Evolutionary conservation across 1,139 yeast genomes (phyloP).

Genomic region (Blastobotrys buckinghamii): DNA sequence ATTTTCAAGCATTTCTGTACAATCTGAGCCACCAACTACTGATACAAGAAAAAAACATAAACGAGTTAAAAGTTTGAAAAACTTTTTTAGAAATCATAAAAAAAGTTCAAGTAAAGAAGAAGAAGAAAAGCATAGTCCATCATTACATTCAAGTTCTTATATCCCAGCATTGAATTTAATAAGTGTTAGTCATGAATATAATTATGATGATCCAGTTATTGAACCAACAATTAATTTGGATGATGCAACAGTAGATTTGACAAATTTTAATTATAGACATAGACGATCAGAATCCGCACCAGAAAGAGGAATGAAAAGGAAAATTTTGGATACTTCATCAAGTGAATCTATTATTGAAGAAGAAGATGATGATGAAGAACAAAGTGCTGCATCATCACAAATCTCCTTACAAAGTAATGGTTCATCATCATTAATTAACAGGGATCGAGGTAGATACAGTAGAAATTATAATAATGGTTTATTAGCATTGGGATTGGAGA

Average conservation of each 20-base stretch:
- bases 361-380: slow-evolving; percentile 17
- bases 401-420: slow-evolving; percentile 16
- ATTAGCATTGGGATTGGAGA: slow-evolving; percentile 9
- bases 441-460: slow-evolving; percentile 17
- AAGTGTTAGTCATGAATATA: neutral
- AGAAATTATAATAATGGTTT: slow-evolving; percentile 16
- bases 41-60: slow-evolving; percentile 12
- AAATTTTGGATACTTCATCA: slow-evolving; percentile 15
- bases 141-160: slow-evolving; percentile 17
- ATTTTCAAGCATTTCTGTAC: slow-evolving; percentile 6
- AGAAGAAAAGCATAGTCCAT: neutral
- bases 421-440: slow-evolving; percentile 13
- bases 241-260: slow-evolving; percentile 20
- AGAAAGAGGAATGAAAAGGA: slow-evolving; percentile 15
- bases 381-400: slow-evolving; percentile 16
- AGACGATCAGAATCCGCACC: slow-evolving; percentile 26
- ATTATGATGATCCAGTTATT: slow-evolving; percentile 8
- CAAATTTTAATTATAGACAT: slow-evolving; percentile 13
- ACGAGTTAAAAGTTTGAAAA: slow-evolving; percentile 21
- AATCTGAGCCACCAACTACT: slow-evolving; percentile 6
- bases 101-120: slow-evolving; percentile 1
- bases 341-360: slow-evolving; percentile 27
- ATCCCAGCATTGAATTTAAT: slow-evolving; percentile 14
- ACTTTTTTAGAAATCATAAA: slow-evolving; percentile 11
- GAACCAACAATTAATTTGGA: slow-evolving; percentile 28